These are phyloP conservation scores for Tricholoma matsutake DNA, from an alignment of 768 basidiomycete species.

Conservation along the genomic window DNA sequence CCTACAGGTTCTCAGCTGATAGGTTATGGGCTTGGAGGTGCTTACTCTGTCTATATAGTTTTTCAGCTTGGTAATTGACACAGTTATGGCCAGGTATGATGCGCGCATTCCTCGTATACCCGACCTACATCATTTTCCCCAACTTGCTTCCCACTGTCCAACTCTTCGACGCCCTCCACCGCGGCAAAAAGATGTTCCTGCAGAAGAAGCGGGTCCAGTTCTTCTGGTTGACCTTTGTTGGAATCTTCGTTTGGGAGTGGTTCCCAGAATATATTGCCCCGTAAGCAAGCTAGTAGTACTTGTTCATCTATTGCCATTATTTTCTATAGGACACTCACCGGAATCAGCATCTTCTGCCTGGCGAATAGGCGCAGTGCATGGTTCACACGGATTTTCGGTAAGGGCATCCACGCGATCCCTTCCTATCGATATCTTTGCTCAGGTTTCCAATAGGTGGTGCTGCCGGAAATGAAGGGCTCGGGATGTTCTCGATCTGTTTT, in stretches of 20 bases:
- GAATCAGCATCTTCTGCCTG: constrained; percentile 57
- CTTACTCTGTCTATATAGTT: background rate
- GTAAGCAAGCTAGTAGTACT: constrained; percentile 19
- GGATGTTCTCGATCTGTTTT: constrained; percentile 53
- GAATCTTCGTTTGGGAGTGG: constrained; percentile 56
- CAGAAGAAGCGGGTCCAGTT: constrained; percentile 53
- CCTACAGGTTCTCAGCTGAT: constrained; percentile 2
- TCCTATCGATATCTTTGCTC: background rate
- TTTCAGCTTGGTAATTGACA: background rate
- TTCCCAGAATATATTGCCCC: constrained; percentile 46
- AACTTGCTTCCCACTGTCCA: constrained; percentile 38
- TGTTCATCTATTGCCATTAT: background rate
- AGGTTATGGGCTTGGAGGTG: constrained; percentile 7
- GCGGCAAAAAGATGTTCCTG: constrained; percentile 39
- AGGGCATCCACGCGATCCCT: background rate
- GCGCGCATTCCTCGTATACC: constrained; percentile 47
- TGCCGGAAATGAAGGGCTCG: constrained; percentile 62
- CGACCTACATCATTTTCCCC: constrained; percentile 42
- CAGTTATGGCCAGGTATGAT: constrained; percentile 18
- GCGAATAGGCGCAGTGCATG: constrained; percentile 33
- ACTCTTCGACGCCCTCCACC: constrained; percentile 33
- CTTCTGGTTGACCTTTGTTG: constrained; percentile 53
- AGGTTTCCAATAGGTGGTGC: constrained; percentile 37
- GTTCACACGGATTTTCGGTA: constrained; percentile 54
- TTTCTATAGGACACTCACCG: constrained; percentile 44